Evolutionary conservation across 225 moss, liverwort and hornwort species (phyloP).

Genomic region (Antitrichia curtipendula): DNA sequence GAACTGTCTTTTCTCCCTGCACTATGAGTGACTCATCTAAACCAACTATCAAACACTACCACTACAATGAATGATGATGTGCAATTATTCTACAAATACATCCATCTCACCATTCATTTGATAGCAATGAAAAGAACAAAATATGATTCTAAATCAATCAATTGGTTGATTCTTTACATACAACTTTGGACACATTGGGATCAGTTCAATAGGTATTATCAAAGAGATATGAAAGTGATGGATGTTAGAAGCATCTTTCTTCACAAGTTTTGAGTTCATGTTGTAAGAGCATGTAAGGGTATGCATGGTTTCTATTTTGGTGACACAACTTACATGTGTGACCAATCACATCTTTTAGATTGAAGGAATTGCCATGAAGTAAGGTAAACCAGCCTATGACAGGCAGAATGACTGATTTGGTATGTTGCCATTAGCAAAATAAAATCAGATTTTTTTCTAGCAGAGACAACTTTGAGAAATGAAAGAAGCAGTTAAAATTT

Average conservation of each 20-base stretch:
- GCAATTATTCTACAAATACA: not conserved
- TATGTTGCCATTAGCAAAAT: too few relatives aligned
- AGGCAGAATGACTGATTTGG: too few relatives aligned
- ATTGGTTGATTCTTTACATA: not conserved
- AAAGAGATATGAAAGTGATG: not conserved
- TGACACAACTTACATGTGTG: not conserved
- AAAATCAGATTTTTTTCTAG: too few relatives aligned
- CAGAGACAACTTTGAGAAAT: too few relatives aligned
- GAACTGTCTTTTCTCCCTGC: rapidly evolving
- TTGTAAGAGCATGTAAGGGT: not conserved
- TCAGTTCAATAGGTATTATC: not conserved
- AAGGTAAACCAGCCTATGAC: too few relatives aligned
- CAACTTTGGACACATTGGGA: not conserved
- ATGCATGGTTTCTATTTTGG: rapidly evolving
- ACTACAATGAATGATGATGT: not conserved
- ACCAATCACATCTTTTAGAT: not conserved
- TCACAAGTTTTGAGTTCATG: not conserved
- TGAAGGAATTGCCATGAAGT: not conserved
- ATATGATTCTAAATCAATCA: not conserved
- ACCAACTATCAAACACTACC: not conserved
- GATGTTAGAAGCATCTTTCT: not conserved
- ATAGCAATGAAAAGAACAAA: not conserved
- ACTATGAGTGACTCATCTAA: not conserved
- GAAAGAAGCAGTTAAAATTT: too few relatives aligned
- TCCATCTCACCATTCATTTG: not conserved